Conservation (phyloP, 2,329 filamentous ascomycete species). For the Diplodia intermedia region DNA sequence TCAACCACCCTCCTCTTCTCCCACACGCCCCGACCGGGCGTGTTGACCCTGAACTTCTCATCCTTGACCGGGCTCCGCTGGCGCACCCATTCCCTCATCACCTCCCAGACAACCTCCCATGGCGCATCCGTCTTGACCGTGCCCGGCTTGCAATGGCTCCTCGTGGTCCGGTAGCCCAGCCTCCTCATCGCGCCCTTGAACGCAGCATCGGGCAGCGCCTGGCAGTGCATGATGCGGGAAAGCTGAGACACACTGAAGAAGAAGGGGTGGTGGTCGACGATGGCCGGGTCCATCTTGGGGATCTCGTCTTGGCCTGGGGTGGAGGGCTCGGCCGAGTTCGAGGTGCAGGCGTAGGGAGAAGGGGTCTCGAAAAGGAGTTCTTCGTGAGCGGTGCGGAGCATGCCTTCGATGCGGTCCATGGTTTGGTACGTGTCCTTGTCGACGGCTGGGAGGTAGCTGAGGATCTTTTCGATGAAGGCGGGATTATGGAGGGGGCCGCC, state of each 20-base stretch:
- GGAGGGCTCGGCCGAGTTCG: slow-evolving; percentile 36
- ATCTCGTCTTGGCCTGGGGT: slow-evolving; percentile 41
- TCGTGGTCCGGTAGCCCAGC: slow-evolving; percentile 80
- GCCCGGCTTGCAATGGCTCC: slow-evolving; percentile 87
- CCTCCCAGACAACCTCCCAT: slow-evolving; percentile 87
- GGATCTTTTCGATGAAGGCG: slow-evolving; percentile 79
- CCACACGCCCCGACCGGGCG: slow-evolving; percentile 74
- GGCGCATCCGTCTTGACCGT: slow-evolving; percentile 94
- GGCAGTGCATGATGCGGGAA: slow-evolving; percentile 77
- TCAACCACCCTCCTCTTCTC: slow-evolving; percentile 44
- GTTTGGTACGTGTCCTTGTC: slow-evolving; percentile 79
- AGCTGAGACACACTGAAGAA: slow-evolving; percentile 81
- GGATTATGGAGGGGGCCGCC: slow-evolving; percentile 85
- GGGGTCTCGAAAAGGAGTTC: slow-evolving; percentile 59
- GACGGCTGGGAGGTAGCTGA: slow-evolving; percentile 72
- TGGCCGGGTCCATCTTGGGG: slow-evolving; percentile 39
- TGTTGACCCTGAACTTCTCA: slow-evolving; percentile 71
- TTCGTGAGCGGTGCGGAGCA: slow-evolving; percentile 87
- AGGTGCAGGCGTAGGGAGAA: slow-evolving; percentile 35
- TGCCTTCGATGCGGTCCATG: slow-evolving; percentile 80
- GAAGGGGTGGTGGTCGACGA: slow-evolving; percentile 71
- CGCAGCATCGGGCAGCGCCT: slow-evolving; percentile 78
- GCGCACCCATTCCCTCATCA: slow-evolving; percentile 90
- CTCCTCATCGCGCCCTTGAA: slow-evolving; percentile 81
- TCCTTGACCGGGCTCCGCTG: slow-evolving; percentile 81